phyloP scores from a whole-genome alignment of 2,329 filamentous ascomycete species.

The Passalora sequoiae region DNA sequence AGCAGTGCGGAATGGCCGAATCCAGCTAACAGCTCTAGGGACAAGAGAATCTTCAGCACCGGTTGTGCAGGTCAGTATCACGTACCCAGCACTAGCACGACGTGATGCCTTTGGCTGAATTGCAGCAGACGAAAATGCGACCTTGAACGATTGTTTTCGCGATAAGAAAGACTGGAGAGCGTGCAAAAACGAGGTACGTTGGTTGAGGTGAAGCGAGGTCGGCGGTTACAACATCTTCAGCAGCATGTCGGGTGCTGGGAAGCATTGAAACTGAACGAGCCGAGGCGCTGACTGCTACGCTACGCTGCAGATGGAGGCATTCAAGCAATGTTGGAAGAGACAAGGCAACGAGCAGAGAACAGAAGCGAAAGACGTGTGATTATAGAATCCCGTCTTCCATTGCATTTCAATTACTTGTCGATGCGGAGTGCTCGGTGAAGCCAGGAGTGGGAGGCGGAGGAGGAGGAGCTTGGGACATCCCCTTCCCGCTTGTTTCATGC shows the following conservation, averaged over 20 bases:
- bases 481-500: too few relatives aligned
- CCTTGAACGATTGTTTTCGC: conserved; percentile 91
- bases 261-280: too few relatives aligned
- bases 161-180: conserved; percentile 93
- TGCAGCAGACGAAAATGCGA: conserved; percentile 70
- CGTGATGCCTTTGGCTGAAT: too few relatives aligned
- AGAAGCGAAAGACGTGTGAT: conserved; percentile 63
- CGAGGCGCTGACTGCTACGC: too few relatives aligned
- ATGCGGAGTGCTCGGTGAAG: too few relatives aligned
- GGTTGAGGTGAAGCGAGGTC: conserved; percentile 5
- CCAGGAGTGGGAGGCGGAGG: too few relatives aligned
- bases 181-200: conserved; percentile 78
- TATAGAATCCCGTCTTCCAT: too few relatives aligned
- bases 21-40: conserved; percentile 53
- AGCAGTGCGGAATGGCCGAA: too few relatives aligned
- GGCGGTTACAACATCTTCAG: conserved; percentile 11
- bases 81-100: too few relatives aligned
- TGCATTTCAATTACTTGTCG: too few relatives aligned
- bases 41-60: conserved; percentile 95
- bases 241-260: too few relatives aligned
- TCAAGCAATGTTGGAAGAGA: conserved; percentile 85
- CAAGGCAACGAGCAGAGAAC: conserved; percentile 84
- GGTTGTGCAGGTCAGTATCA: conserved; percentile 70
- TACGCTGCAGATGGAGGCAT: conserved; percentile 70
- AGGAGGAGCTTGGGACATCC: not conserved